Conservation (phyloP, 495 filamentous ascomycete genomes). For the Pseudomonodictys pantanalensis region DNA sequence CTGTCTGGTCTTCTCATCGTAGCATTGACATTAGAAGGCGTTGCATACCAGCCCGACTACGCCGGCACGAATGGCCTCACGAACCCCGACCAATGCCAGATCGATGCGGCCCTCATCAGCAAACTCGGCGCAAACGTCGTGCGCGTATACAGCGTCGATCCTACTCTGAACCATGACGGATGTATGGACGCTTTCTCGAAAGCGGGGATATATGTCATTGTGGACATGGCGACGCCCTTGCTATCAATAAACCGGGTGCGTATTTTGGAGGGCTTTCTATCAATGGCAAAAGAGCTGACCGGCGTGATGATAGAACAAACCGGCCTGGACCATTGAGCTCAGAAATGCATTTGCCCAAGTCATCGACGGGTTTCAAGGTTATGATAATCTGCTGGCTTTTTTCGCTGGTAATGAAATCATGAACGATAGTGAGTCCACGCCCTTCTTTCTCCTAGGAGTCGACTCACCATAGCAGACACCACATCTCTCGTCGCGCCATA, state of each 20-base stretch:
- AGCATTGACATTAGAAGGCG: background rate
- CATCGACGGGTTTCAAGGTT: conserved; percentile 25
- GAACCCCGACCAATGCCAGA: conserved; percentile 15
- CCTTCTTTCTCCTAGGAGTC: background rate
- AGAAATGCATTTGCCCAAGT: conserved; percentile 18
- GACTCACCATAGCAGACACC: background rate
- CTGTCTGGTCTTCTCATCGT: background rate
- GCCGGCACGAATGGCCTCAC: conserved; percentile 2
- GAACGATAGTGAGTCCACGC: background rate
- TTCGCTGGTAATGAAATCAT: conserved; percentile 25
- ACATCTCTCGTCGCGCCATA: conserved; percentile 11
- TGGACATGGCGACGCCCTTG: conserved; percentile 17
- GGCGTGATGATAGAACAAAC: background rate
- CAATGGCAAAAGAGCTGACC: background rate
- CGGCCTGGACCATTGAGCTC: conserved; percentile 15
- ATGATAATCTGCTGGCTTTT: conserved; percentile 26
- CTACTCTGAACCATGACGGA: conserved; percentile 23
- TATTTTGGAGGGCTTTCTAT: background rate
- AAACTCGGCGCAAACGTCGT: conserved; percentile 24
- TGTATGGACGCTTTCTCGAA: conserved; percentile 28
- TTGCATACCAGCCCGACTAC: background rate
- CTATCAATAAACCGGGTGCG: conserved; percentile 7
- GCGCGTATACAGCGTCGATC: conserved; percentile 21
- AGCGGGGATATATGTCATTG: conserved; percentile 23
- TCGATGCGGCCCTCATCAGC: conserved; percentile 14